phyloP scores from a whole-genome alignment of 805 yeast species.

The Brettanomyces bruxellensis region DNA sequence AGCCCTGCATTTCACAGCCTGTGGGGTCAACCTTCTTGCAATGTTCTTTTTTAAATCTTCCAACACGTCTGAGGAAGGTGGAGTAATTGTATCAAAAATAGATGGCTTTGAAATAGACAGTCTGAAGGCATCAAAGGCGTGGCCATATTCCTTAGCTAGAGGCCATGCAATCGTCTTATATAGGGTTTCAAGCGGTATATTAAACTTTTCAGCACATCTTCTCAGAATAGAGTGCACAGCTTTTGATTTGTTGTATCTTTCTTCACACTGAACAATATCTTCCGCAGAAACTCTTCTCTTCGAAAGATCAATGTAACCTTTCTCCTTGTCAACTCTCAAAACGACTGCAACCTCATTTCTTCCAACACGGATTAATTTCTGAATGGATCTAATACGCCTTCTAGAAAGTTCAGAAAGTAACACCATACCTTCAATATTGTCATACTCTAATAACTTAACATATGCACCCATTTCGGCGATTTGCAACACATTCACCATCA shows the following conservation, averaged over 20 bases:
- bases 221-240: constrained; percentile 97
- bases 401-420: constrained; percentile 90
- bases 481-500: constrained; percentile 96
- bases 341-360: constrained; percentile 98
- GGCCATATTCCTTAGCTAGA: constrained; percentile 87
- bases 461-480: constrained; percentile 99
- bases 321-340: constrained; percentile 95
- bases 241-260: constrained; percentile 91
- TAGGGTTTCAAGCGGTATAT: constrained; percentile 73
- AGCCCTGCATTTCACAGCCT: constrained; percentile 96
- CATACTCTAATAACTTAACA: constrained; percentile 91
- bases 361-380: constrained; percentile 95
- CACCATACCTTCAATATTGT: constrained; percentile 98
- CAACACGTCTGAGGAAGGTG: constrained; percentile 67
- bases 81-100: constrained; percentile 70
- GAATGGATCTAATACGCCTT: constrained; percentile 97
- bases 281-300: constrained; percentile 98
- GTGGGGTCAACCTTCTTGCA: constrained; percentile 91
- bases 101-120: constrained; percentile 86
- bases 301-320: constrained; percentile 95
- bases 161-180: constrained; percentile 97
- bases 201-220: constrained; percentile 96
- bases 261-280: constrained; percentile 95
- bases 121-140: constrained; percentile 96
- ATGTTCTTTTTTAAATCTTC: constrained; percentile 83